These are phyloP conservation scores for Syzygium oleosum DNA, from an alignment of 345 rosid genomes.

Conservation along the genomic window DNA sequence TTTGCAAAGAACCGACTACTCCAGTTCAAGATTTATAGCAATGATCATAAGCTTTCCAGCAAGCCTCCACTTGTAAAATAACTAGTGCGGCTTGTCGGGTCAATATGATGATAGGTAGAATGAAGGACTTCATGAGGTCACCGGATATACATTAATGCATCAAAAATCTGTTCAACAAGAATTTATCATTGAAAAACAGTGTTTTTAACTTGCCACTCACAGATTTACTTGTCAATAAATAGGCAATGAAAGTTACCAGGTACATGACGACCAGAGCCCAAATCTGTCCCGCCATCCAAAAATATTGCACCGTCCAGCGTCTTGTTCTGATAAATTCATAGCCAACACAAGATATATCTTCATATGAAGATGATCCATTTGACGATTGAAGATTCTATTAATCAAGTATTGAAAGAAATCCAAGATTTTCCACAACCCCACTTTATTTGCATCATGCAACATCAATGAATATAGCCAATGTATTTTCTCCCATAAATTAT, in stretches of 20 bases:
- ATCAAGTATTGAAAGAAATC: background rate
- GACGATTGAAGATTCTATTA: background rate
- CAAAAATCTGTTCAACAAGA: background rate
- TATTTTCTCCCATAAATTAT: background rate
- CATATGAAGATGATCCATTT: background rate
- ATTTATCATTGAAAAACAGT: background rate
- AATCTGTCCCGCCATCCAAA: constrained; percentile 15
- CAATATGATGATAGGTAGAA: background rate
- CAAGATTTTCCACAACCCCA: background rate
- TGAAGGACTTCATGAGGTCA: background rate
- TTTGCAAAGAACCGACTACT: background rate
- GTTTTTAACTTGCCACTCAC: background rate
- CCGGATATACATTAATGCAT: background rate
- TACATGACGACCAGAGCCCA: constrained; percentile 13
- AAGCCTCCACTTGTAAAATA: background rate
- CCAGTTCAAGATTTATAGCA: background rate
- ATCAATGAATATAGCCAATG: background rate
- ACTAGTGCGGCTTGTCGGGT: background rate
- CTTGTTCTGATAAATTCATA: background rate
- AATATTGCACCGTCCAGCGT: constrained; percentile 3
- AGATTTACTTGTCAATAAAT: background rate
- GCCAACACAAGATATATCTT: background rate
- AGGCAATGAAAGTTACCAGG: constrained; percentile 5
- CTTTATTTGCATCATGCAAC: background rate
- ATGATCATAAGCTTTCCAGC: background rate